Percentiles rank a stretch among this genome's conserved stretches.
Conservation (phyloP, 2,329 filamentous ascomycete species). For the Paraconiothyrium brasiliense region DNA sequence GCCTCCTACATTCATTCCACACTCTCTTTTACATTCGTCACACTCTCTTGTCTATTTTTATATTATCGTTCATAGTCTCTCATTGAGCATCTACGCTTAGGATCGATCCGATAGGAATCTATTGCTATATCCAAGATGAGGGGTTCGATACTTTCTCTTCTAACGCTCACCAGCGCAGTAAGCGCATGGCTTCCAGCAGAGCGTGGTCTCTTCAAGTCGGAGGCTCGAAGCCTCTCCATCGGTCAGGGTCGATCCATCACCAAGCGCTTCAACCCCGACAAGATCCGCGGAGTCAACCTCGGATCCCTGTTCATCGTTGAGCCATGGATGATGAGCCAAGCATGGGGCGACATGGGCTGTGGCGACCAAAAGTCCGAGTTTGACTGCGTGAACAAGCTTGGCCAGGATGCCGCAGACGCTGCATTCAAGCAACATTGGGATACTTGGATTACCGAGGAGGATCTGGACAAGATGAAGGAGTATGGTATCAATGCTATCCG, state of each 20-base stretch:
- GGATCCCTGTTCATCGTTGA: constrained; percentile 64
- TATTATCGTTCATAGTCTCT: neutral
- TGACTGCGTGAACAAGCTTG: constrained; percentile 62
- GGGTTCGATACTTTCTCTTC: constrained; percentile 21
- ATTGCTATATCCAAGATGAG: constrained; percentile 16
- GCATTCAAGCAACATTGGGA: constrained; percentile 63
- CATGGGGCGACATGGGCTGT: constrained; percentile 62
- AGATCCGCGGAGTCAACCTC: constrained; percentile 65
- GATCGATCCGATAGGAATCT: neutral
- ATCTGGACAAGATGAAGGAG: constrained; percentile 60
- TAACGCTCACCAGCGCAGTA: constrained; percentile 20
- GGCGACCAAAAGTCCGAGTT: constrained; percentile 59
- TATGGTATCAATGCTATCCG: constrained; percentile 64
- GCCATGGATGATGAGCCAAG: constrained; percentile 61
- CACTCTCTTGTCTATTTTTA: no score
- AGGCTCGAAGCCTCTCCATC: constrained; percentile 16
- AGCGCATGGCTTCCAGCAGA: constrained; percentile 34
- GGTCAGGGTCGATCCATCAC: constrained; percentile 27
- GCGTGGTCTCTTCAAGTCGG: constrained; percentile 24
- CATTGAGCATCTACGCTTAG: neutral
- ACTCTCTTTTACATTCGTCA: constrained; percentile 1
- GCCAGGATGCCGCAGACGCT: constrained; percentile 57
- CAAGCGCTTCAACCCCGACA: constrained; percentile 21
- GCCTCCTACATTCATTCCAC: constrained; percentile 6
- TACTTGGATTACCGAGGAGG: constrained; percentile 59